Percentiles rank a stretch among this genome's conserved stretches.
These are phyloP conservation scores for Hura crepitans DNA, from an alignment of 441 rosid genomes.

Conservation along the genomic window DNA sequence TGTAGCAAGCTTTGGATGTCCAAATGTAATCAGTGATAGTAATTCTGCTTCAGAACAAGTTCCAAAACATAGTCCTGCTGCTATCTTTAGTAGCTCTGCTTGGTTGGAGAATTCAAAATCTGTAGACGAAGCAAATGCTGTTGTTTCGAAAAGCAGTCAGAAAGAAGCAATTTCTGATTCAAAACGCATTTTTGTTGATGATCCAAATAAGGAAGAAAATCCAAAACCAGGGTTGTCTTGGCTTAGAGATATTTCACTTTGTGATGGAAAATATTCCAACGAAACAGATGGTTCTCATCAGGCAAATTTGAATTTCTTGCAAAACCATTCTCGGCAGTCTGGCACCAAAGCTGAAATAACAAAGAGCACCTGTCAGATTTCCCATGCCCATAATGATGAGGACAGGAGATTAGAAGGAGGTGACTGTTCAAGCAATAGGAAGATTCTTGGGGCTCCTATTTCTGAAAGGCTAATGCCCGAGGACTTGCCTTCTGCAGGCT, in stretches of 20 bases:
- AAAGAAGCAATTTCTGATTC: conserved; percentile 20
- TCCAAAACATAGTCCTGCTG: conserved; percentile 12
- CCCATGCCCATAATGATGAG: conserved; percentile 22
- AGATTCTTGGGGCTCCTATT: conserved; percentile 31
- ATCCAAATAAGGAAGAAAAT: conserved; percentile 21
- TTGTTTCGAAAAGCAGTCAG: conserved; percentile 17
- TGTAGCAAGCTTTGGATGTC: conserved; percentile 18
- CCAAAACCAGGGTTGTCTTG: conserved; percentile 28
- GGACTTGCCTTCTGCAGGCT: conserved; percentile 23
- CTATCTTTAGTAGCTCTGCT: conserved; percentile 13
- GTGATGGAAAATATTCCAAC: conserved; percentile 20
- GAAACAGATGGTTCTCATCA: conserved; percentile 24
- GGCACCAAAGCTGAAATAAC: conserved; percentile 24
- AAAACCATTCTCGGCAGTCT: conserved; percentile 27
- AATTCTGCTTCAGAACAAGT: conserved; percentile 26
- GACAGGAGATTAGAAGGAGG: conserved; percentile 24
- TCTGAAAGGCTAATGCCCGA: conserved; percentile 26
- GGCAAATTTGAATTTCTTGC: conserved; percentile 26
- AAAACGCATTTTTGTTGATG: conserved; percentile 11
- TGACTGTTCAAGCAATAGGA: conserved; percentile 26
- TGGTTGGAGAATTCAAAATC: conserved; percentile 22
- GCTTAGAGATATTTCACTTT: conserved; percentile 25
- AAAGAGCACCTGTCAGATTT: conserved; percentile 14
- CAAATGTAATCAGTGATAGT: conserved; percentile 23
- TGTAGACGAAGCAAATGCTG: conserved; percentile 21